Evolutionary conservation across 305 asterid genomes (phyloP).

Genomic region (Rubia tinctorum): DNA sequence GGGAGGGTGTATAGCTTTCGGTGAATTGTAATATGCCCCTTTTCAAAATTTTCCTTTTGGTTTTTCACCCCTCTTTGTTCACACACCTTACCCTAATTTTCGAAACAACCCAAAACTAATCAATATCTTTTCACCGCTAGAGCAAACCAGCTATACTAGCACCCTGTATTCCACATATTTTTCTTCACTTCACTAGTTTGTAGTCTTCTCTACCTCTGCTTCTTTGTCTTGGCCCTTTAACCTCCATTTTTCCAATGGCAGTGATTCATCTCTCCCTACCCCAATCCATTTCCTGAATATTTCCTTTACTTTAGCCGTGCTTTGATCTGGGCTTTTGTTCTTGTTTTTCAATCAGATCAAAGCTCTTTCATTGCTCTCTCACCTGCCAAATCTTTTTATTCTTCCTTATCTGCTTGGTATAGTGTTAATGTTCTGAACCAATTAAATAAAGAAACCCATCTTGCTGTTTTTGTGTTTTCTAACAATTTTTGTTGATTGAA

Average conservation of each 20-base stretch:
- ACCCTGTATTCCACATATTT: slow-evolving; percentile 16
- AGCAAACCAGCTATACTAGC: slow-evolving; percentile 23
- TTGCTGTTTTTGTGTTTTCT: slow-evolving; percentile 25
- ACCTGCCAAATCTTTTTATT: slow-evolving; percentile 8
- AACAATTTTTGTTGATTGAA: slow-evolving; percentile 17
- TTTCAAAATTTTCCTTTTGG: not conserved
- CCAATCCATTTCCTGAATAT: slow-evolving; percentile 28
- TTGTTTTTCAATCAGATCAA: slow-evolving; percentile 30
- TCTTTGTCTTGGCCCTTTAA: slow-evolving; percentile 28
- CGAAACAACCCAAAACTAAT: slow-evolving; percentile 38
- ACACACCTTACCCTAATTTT: slow-evolving; percentile 40
- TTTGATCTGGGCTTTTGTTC: slow-evolving; percentile 25
- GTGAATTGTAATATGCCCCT: not conserved
- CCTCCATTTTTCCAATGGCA: slow-evolving; percentile 19
- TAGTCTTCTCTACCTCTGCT: slow-evolving; percentile 41
- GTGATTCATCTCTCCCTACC: slow-evolving; percentile 31
- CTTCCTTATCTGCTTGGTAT: slow-evolving; percentile 19
- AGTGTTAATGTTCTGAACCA: slow-evolving; percentile 14
- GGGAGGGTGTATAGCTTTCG: too few species aligned
- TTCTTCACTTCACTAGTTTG: slow-evolving; percentile 19
- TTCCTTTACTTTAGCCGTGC: slow-evolving; percentile 15
- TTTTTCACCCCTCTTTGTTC: not conserved
- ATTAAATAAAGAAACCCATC: slow-evolving; percentile 38
- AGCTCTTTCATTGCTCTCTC: slow-evolving; percentile 17
- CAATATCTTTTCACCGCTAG: slow-evolving; percentile 33